Base-by-base conservation (phyloP, 139 green algal genomes). In the Limnomonas spitsbergensis region DNA sequence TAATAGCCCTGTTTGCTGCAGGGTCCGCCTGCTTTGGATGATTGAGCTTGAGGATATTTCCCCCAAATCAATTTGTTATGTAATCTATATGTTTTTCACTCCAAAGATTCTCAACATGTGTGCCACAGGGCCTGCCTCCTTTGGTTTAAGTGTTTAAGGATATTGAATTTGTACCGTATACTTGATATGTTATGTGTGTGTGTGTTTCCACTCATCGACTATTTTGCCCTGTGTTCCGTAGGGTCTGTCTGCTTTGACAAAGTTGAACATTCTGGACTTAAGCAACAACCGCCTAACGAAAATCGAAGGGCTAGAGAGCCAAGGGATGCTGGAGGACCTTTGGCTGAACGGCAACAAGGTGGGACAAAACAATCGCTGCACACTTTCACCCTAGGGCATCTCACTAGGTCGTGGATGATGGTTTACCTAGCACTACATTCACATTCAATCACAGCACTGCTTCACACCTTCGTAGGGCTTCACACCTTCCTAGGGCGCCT, bases 301-400 rank as follows among this genome's bases (percentile, higher is more conserved):
- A 4, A 47, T 89, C 24, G 71, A 84, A 36, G 76, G 85, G 1
- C 66, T 87, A 20, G 73, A 82, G 1, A 56, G 47, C 1, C 78
- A 88, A 3, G 77, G 61, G 2, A 54, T 69, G 26, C 40, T 93
- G 66, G 78, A 90, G 76, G 95, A 99, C 82, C 84, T 99, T 7
- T 99, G 95, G 95, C 81, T 96, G 24, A 98, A 98, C 76, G 88
- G 98, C 81, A 99, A 98, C 78, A 32, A 81, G 47, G 78, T 97
- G 2, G 29, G 9, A 37, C 61, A 39, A 24, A 36, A 7, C 27
- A 39, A 20, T 7, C 26, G 61, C 27, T 36, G 24, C 9, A 39
- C 24, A 72, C 6, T 34, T 72, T 37, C 7, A 36, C 61, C 26
- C 6, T 20, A 72, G 61, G 7, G 9, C 27, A 37, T 72, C 7